Conservation (phyloP, 148 eudicot genomes). For the Vaccinium myrtillus region DNA sequence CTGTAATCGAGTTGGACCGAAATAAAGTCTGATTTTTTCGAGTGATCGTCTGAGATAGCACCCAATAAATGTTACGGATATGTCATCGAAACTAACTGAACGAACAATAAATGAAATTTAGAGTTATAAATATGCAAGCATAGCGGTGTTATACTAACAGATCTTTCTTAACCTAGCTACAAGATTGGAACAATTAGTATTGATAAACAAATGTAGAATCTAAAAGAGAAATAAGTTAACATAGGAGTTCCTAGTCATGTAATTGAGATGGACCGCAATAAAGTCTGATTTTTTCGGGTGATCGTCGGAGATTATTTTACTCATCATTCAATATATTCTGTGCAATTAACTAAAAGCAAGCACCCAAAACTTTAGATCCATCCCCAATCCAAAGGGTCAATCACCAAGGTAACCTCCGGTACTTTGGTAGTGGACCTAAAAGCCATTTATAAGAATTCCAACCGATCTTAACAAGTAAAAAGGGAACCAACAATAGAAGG, state of each 20-base stretch:
- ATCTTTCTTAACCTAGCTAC: background rate
- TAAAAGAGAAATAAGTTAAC: background rate
- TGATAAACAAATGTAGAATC: background rate
- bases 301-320: background rate
- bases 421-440: background rate
- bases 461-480: conserved; percentile 9
- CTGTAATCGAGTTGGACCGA: no score
- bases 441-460: background rate
- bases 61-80: background rate
- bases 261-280: background rate
- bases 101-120: no score
- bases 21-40: no score
- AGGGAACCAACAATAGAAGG: background rate
- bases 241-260: background rate
- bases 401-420: background rate
- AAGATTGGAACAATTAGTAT: background rate
- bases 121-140: background rate
- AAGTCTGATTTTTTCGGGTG: background rate
- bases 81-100: no score
- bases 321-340: background rate
- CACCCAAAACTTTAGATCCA: background rate
- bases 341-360: background rate
- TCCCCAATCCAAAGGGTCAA: background rate
- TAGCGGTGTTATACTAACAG: background rate
- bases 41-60: no score